Percentiles rank a stretch among this genome's conserved stretches.
phyloP scores from a whole-genome alignment of 495 filamentous ascomycete species.

The Penicillium mononematosum region DNA sequence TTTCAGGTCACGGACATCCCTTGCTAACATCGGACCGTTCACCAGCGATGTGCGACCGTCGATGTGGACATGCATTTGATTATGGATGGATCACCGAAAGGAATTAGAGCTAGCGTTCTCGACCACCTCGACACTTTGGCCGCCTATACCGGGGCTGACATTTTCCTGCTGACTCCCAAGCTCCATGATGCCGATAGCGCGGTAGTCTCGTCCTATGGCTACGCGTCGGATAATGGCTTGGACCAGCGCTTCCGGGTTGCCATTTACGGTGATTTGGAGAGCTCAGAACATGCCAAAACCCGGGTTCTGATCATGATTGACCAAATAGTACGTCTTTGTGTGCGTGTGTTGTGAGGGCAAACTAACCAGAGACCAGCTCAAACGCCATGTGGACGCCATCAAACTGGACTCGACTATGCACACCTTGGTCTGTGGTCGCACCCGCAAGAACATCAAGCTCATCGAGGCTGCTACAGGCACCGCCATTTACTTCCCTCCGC shows the following conservation, averaged over 20 bases:
- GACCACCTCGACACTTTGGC: constrained; percentile 82
- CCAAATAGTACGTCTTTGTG: constrained; percentile 69
- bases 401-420: constrained; percentile 85
- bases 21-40: constrained; percentile 26
- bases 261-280: constrained; percentile 94
- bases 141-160: constrained; percentile 85
- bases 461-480: constrained; percentile 93
- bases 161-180: constrained; percentile 89
- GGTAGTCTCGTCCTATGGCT: constrained; percentile 60
- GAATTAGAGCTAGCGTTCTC: constrained; percentile 68
- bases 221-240: constrained; percentile 60
- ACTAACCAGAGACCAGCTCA: constrained; percentile 61
- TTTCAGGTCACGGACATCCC: constrained; percentile 14
- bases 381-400: constrained; percentile 77
- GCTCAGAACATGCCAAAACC: constrained; percentile 94
- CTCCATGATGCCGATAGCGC: constrained; percentile 52
- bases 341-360: constrained; percentile 5
- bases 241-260: constrained; percentile 85
- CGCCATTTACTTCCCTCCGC: constrained; percentile 95
- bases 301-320: constrained; percentile 96
- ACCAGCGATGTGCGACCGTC: constrained; percentile 83
- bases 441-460: constrained; percentile 91
- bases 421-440: constrained; percentile 84
- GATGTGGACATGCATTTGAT: constrained; percentile 89
- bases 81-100: constrained; percentile 65